Evolutionary conservation across 108 stramenopile species (phyloP).

Genomic region (Cyclotella cryptica): DNA sequence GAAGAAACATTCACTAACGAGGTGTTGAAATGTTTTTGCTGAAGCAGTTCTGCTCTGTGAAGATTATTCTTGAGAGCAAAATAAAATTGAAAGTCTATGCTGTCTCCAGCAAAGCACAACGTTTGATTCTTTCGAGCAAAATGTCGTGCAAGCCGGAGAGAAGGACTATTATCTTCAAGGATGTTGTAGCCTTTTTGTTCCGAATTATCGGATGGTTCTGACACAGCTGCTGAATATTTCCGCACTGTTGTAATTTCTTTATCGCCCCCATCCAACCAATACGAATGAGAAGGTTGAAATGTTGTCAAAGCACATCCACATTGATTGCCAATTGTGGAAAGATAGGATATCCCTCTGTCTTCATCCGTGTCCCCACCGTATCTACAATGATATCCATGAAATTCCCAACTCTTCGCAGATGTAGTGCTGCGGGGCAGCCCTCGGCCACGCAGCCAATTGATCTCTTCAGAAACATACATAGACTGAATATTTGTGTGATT

Average conservation of each 20-base stretch:
- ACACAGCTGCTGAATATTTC: not conserved
- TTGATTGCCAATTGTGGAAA: constrained; percentile 7
- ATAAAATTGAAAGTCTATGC: not conserved
- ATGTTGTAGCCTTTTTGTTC: not conserved
- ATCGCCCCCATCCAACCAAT: not conserved
- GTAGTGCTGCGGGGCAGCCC: not conserved
- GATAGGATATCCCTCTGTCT: constrained; percentile 5
- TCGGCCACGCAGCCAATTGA: not conserved
- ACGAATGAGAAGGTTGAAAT: constrained; percentile 11
- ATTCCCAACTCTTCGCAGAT: not conserved
- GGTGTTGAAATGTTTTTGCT: not conserved
- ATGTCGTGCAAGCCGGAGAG: not conserved
- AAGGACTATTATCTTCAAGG: not conserved
- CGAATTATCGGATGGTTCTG: not conserved
- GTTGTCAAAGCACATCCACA: not conserved
- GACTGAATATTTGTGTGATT: not conserved
- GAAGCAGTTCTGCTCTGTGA: constrained; percentile 2
- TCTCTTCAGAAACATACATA: not conserved
- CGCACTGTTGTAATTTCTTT: not conserved
- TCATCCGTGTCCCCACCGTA: not conserved
- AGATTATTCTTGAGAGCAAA: constrained; percentile 4
- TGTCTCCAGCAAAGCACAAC: constrained; percentile 1
- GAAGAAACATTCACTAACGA: not conserved
- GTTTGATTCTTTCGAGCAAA: constrained; percentile 11
- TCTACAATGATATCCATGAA: not conserved